Evolutionary conservation across 202 grass and related monocot genomes (phyloP).

Genomic region (Dendrocalamus latiflorus): DNA sequence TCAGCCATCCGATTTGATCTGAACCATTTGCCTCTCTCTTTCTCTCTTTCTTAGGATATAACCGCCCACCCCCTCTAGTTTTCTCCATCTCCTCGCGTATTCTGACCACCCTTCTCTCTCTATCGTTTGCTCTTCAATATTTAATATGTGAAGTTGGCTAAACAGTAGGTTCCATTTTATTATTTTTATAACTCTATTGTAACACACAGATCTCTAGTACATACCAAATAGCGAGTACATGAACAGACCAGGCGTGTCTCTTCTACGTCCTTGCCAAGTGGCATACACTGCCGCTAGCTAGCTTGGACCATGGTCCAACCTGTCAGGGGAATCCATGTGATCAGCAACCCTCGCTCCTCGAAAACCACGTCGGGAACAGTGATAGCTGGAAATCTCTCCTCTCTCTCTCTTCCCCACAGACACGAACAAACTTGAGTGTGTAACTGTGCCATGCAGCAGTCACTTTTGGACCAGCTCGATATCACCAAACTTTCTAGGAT

Average conservation of each 20-base stretch:
- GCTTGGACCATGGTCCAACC: slow-evolving; percentile 19
- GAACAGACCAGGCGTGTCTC: not conserved
- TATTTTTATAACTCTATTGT: too few species aligned
- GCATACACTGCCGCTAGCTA: not conserved
- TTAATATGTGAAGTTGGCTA: too few species aligned
- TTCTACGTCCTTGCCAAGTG: not conserved
- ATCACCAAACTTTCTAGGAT: not conserved
- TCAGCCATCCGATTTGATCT: too few species aligned
- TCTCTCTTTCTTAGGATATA: too few species aligned
- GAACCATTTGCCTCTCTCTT: too few species aligned
- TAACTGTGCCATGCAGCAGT: not conserved
- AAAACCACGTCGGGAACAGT: not conserved
- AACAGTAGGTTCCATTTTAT: too few species aligned
- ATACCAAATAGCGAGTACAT: not conserved
- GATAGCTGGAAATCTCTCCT: not conserved
- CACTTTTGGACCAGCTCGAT: slow-evolving; percentile 7
- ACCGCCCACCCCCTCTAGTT: too few species aligned
- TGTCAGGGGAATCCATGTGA: slow-evolving; percentile 33
- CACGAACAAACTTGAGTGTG: not conserved
- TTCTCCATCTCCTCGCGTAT: too few species aligned
- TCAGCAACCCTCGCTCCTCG: not conserved
- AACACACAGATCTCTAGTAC: not conserved
- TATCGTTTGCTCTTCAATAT: too few species aligned
- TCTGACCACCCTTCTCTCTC: too few species aligned
- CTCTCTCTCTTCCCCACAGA: not conserved